Base-by-base conservation (phyloP, 768 basidiomycete species). In the Pholiota conissans region DNA sequence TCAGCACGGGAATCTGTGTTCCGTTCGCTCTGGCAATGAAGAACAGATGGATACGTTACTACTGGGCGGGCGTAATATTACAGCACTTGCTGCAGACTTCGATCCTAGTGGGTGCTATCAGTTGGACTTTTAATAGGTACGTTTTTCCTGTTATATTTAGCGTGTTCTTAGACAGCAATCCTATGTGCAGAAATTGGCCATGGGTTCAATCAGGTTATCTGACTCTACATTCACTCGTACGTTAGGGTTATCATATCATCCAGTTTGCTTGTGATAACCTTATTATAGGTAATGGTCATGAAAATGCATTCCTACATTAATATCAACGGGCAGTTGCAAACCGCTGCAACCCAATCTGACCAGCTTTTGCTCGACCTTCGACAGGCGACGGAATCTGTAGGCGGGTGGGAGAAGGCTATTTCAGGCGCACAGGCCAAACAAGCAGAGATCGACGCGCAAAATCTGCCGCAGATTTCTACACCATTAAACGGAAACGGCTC, bases 131-230 rank as follows among this genome's bases (percentile, higher is more conserved):
- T 69, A 86, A 95, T 63, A 74, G 90, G 91, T 85, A 59, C 27
- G 30, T 55, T 78, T 62, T 47, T 28, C 9, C 13, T 45, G n/a
- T 45, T 35, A 2, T 24, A 16, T 52, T 39, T n/a, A 3, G 2
- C 8, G 34, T n/a, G 37, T 11, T 27, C 51, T 14, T 28, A 28
- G 30, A 42, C 34, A 35, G n/a, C 49, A 24, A 24, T 47, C 40
- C 34, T 52, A 26, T 45, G 49, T 16, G 16, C 45, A 91, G 94
- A 50, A 82, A 94, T 65, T 98, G 95, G 95, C 94, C 93, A 32
- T 98, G 95, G 95, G 95, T 98, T 5, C 95, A 98, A 68, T 91
- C 90, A 5, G 94, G 93, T 5, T 95, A 90, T 71, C 75, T 95
- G 49, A 95, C 90, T 0, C 72, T 94, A 49, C 95, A 98, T 69